Conservation (phyloP, 2,329 filamentous ascomycete species). For the Coleophoma cylindrospora region DNA sequence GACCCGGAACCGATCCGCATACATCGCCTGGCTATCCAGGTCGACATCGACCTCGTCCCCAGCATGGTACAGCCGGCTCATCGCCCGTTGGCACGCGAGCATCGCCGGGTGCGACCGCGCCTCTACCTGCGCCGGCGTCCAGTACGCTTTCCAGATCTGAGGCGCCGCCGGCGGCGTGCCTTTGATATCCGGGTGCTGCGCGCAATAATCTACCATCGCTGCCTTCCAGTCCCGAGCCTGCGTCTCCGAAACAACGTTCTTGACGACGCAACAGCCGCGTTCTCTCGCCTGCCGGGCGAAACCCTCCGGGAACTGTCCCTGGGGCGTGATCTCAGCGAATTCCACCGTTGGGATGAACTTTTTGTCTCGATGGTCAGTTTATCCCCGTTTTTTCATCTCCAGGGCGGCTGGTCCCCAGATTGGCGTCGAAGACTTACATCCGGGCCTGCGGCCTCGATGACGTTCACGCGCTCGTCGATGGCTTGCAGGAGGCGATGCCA, state of each 20-base stretch:
- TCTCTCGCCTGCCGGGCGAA: neutral
- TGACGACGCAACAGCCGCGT: conserved; percentile 38
- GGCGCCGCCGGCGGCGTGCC: conserved; percentile 61
- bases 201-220: conserved; percentile 57
- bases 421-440: neutral
- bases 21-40: conserved; percentile 65
- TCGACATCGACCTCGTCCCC: conserved; percentile 55
- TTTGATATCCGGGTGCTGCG: conserved; percentile 51
- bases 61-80: conserved; percentile 46
- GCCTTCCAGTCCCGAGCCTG: conserved; percentile 60
- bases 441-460: neutral
- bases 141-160: conserved; percentile 69
- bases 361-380: neutral
- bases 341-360: neutral
- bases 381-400: neutral
- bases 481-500: neutral
- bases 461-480: neutral
- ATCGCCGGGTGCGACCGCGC: conserved; percentile 60
- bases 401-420: no score
- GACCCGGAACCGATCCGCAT: conserved; percentile 11
- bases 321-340: neutral
- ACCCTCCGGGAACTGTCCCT: neutral
- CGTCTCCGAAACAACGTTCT: conserved; percentile 55
- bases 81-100: conserved; percentile 49
- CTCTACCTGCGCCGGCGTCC: conserved; percentile 60